Conservation (phyloP, 768 basidiomycete species). For the Rubroboletus satanas region DNA sequence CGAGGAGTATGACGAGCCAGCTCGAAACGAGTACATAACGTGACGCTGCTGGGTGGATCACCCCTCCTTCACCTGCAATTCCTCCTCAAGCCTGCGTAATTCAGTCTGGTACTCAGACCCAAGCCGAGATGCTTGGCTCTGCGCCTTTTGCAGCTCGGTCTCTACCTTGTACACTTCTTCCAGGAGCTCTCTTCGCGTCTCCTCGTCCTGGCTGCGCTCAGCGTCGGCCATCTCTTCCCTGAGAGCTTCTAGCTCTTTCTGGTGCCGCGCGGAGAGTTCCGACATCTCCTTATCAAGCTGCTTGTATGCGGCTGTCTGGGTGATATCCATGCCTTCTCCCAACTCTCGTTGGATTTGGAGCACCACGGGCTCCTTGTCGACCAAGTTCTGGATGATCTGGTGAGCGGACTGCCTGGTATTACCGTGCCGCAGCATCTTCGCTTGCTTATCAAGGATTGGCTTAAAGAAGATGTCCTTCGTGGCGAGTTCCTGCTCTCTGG, state of each 20-base stretch:
- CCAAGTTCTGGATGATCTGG: constrained; percentile 40
- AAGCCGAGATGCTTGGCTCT: constrained; percentile 29
- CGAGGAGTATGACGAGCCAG: constrained; percentile 18
- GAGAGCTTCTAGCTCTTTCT: constrained; percentile 45
- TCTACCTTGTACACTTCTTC: constrained; percentile 35
- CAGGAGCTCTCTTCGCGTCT: constrained; percentile 43
- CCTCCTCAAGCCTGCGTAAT: constrained; percentile 33
- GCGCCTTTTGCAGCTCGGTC: constrained; percentile 26
- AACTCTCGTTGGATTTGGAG: constrained; percentile 56
- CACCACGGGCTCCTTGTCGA: constrained; percentile 38
- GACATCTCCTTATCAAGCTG: constrained; percentile 50
- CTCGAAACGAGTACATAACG: constrained; percentile 25
- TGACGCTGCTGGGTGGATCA: constrained; percentile 12
- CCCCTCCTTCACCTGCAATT: constrained; percentile 30
- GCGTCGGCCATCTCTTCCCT: constrained; percentile 47
- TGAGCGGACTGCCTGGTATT: constrained; percentile 43
- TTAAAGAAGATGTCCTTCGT: constrained; percentile 45
- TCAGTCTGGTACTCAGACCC: constrained; percentile 34
- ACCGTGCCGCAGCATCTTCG: constrained; percentile 41
- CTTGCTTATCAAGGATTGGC: constrained; percentile 44
- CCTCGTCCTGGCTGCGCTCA: constrained; percentile 42
- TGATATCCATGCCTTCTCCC: constrained; percentile 43
- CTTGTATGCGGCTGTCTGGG: constrained; percentile 51
- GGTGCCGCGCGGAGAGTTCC: constrained; percentile 43
- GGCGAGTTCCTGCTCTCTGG: constrained; percentile 45